Evolutionary conservation across 495 filamentous ascomycete species (phyloP).

Genomic region (Lentithecium fluviatile): DNA sequence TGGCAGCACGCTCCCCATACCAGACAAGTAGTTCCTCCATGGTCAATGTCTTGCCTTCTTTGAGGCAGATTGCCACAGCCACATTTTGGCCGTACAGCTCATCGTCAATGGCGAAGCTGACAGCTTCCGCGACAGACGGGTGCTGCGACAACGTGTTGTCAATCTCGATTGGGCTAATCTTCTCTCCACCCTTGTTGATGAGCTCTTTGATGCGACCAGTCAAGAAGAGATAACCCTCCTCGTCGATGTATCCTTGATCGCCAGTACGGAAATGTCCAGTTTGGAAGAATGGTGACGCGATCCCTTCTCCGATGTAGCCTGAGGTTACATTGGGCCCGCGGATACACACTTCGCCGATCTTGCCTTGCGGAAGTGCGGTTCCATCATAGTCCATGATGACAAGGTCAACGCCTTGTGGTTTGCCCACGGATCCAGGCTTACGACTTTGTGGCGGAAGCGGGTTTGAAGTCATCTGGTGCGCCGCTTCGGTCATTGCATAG

Average conservation of each 20-base stretch:
- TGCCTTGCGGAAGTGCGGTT: slow-evolving; percentile 11
- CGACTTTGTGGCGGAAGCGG: slow-evolving; percentile 15
- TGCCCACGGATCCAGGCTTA: slow-evolving; percentile 22
- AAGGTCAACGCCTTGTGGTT: slow-evolving; percentile 26
- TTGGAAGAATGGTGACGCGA: slow-evolving; percentile 42
- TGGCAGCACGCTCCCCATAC: slow-evolving; percentile 19
- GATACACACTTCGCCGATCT: slow-evolving; percentile 37
- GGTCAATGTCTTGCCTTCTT: slow-evolving; percentile 8
- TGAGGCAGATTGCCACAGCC: slow-evolving; percentile 17
- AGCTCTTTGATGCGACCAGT: slow-evolving; percentile 82
- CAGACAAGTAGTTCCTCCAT: slow-evolving; percentile 15
- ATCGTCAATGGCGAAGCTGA: slow-evolving; percentile 25
- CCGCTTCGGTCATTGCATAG: slow-evolving; percentile 26
- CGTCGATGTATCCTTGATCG: slow-evolving; percentile 51
- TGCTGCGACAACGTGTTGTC: slow-evolving; percentile 36
- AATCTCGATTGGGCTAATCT: slow-evolving; percentile 60
- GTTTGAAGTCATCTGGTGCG: slow-evolving; percentile 26
- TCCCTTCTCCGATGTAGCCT: slow-evolving; percentile 15
- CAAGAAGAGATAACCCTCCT: slow-evolving; percentile 70
- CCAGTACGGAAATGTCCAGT: slow-evolving; percentile 53
- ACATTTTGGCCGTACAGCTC: slow-evolving; percentile 28
- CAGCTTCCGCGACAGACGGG: slow-evolving; percentile 33
- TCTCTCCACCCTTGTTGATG: slow-evolving; percentile 81
- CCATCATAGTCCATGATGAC: slow-evolving; percentile 22
- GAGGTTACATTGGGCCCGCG: slow-evolving; percentile 36